Evolutionary conservation across 495 filamentous ascomycete species (phyloP).

Genomic region (Daldinia vernicosa): DNA sequence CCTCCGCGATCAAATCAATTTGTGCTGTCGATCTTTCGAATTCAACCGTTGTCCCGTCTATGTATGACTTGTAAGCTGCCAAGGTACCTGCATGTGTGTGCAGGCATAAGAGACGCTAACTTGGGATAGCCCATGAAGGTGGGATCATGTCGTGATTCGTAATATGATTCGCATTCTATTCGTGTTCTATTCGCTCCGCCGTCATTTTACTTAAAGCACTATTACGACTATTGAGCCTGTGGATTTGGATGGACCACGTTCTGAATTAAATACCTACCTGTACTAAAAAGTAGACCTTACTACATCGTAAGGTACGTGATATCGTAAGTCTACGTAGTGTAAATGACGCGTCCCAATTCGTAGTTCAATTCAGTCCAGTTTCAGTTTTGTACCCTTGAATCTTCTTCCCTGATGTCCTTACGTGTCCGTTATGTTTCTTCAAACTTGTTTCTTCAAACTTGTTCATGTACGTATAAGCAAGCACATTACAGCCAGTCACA

Average conservation of each 20-base stretch:
- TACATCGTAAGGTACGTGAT: background rate
- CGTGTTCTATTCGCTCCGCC: constrained; percentile 13
- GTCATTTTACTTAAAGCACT: constrained; percentile 14
- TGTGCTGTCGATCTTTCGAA: constrained; percentile 26
- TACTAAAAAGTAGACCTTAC: background rate
- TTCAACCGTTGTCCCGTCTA: constrained; percentile 30
- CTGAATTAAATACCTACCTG: background rate
- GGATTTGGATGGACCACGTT: background rate
- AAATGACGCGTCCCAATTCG: constrained; percentile 27
- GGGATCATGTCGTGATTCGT: background rate
- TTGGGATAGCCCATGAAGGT: background rate
- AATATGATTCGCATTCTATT: background rate
- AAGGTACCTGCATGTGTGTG: background rate
- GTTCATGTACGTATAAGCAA: background rate
- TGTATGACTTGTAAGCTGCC: background rate
- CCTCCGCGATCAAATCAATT: constrained; percentile 23
- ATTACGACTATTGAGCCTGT: constrained; percentile 5
- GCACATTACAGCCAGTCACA: background rate
- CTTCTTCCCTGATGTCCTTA: too few species aligned
- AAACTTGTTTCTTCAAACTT: too few species aligned
- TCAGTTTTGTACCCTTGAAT: background rate
- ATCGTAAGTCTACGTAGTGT: background rate
- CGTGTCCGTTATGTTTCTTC: too few species aligned
- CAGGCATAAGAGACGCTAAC: background rate
- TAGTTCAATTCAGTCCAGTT: too few species aligned